Base-by-base conservation (phyloP, 768 basidiomycete species). In the Boletus subcaerulescens region DNA sequence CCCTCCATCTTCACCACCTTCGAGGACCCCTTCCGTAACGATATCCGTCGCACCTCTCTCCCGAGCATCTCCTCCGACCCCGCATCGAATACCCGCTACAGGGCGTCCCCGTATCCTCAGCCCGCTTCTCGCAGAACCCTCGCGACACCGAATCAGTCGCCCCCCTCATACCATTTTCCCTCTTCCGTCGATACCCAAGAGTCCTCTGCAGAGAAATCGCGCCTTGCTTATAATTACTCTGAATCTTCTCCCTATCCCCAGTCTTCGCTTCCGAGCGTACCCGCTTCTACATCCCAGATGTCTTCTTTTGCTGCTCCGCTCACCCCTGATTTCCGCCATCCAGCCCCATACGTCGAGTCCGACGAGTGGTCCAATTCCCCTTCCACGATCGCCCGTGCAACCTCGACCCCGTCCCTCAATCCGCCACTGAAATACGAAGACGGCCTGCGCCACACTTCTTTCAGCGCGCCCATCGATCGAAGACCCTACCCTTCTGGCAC, bases 1-100 rank as follows among this genome's bases (percentile, higher is more conserved):
- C 88, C 87, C 17, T 86, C 87, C 64, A 87, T 89, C 60, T 87
- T 86, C 60, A 80, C 83, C 32, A 78, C 82, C 31, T 85, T 89
- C 57, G 83, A 85, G 67, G 86, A 86, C 66, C 74, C 77, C 24
- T 71, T 80, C 66, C 69, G 78, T 55, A 73, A 72, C 61, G 84
- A 85, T 42, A 71, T 68, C 50, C 82, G 87, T 52, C 82, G 87
- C 43, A 74, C 84, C 4, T 87, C 87, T 3, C 76, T 89, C 20
- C 86, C 87, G 3, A 80, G 77, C 47, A 75, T 87, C 43, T 72
- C 76, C 65, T 76, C 82, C 18, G 83, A 85, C 50, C 67, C 71
- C 43, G 24, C 68, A 15, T 60, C 68, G 1, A 60, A 72, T 58
- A 66, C 66, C 58, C 80, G 82, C 64, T 71, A 79, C 63, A 76